Conservation (phyloP, 306 rosid species). For the Casuarina glauca region DNA sequence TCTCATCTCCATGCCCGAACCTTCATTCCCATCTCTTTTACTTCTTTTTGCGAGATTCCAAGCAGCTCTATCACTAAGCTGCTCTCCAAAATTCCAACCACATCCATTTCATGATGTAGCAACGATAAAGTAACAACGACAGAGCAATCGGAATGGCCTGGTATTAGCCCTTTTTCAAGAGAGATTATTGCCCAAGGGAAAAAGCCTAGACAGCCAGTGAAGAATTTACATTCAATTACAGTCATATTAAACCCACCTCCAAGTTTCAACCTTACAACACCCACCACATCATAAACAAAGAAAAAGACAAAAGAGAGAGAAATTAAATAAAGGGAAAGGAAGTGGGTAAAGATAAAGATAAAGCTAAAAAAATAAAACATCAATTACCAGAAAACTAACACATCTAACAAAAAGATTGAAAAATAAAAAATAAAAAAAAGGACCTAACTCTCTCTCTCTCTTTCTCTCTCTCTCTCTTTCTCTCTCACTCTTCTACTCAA, state of each 20-base stretch:
- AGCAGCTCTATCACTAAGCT: background rate
- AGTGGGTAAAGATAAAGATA: slow-evolving; percentile 7
- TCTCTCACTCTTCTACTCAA: background rate
- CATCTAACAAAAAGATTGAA: background rate
- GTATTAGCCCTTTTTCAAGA: background rate
- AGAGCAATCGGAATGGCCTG: slow-evolving; percentile 19
- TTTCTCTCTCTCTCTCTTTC: slow-evolving; percentile 13
- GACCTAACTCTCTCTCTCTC: background rate
- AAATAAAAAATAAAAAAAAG: no score
- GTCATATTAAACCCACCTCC: slow-evolving; percentile 23
- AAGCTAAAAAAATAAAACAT: slow-evolving; percentile 16
- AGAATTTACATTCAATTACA: slow-evolving; percentile 43
- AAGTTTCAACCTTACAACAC: slow-evolving; percentile 9
- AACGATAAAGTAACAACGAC: background rate
- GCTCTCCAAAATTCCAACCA: background rate
- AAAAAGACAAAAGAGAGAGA: background rate
- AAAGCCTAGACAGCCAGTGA: slow-evolving; percentile 37
- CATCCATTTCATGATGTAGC: background rate
- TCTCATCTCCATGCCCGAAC: background rate
- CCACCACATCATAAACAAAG: slow-evolving; percentile 20
- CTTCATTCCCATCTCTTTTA: background rate
- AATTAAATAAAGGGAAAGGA: background rate
- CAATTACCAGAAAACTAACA: slow-evolving; percentile 7
- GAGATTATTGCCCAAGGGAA: background rate
- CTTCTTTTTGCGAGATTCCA: background rate